Base-by-base conservation (phyloP, 1,284 basidiomycete genomes). In the Megacollybia platyphylla region DNA sequence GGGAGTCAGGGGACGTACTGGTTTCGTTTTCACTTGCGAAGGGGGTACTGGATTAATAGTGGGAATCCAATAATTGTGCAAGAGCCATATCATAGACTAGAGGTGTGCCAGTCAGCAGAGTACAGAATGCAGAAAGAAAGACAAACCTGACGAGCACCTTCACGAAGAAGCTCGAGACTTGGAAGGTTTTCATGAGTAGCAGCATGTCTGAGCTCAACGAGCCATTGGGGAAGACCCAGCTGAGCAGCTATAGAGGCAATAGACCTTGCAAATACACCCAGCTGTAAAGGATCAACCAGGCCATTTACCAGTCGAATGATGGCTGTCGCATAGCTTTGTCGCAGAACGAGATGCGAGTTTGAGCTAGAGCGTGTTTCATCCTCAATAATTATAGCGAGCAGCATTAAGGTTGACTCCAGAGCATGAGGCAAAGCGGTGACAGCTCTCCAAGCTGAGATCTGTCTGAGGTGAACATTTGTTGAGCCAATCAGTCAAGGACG, bases 101-200 rank as follows among this genome's bases (percentile, higher is more conserved):
- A 41, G 5, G 5, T 36, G 34, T 7, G 46, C 20, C 40, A 20
- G 44, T 17, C 15, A 35, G 35, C 40, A 18, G 39, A 32, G 35
- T 5, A 24, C n/a, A 5, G 8, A 36, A 18, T 9, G 17, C 24
- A 29, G 43, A 39, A 32, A 4, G 30, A 34, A 27, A 42, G 28
- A 42, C 67, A 52, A 48, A 85, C 86, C 67, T 87, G 78, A 46
- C 70, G 65, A 13, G 84, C 73, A 0, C 82, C 90, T 43, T 88
- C 75, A 43, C 85, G 72, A 7, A 97, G 70, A 5, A 93, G 63
- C 39, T 79, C 74, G 2, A 97, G 65, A 48, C 86, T 87, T 0
- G 94, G 96, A 11, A 98, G 64, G 50, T 96, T 90, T 55, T 98
- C 94, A 56, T 98, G 94, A 2, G 94, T 98, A 7, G 89, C 88